Conservation (phyloP, 768 basidiomycete genomes). For the Termitomyces sp. region DNA sequence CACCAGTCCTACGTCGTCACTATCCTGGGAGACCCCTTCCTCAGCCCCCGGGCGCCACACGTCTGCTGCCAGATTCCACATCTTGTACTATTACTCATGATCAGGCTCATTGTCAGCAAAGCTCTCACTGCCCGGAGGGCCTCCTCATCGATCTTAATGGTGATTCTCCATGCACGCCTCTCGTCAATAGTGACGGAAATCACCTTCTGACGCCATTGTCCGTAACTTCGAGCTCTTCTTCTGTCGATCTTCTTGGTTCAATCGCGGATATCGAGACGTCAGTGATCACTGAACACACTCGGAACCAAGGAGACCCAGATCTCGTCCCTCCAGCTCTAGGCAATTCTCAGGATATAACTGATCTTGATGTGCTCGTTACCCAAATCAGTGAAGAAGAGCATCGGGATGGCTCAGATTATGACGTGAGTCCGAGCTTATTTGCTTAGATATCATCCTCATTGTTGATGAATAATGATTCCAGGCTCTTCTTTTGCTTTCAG, state of each 20-base stretch:
- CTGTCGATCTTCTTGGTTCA: slow-evolving; percentile 13
- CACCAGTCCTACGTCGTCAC: slow-evolving; percentile 30
- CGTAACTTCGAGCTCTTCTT: slow-evolving; percentile 12
- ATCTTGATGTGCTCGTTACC: slow-evolving; percentile 58
- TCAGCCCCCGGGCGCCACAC: slow-evolving; percentile 25
- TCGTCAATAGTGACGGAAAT: background rate
- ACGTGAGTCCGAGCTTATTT: slow-evolving; percentile 41
- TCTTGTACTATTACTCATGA: slow-evolving; percentile 24
- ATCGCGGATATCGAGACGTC: slow-evolving; percentile 10
- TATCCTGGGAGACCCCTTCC: slow-evolving; percentile 57
- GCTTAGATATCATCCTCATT: slow-evolving; percentile 12
- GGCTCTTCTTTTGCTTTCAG: slow-evolving; percentile 55
- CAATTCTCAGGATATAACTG: slow-evolving; percentile 38
- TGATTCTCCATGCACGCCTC: slow-evolving; percentile 8
- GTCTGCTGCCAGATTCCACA: slow-evolving; percentile 26
- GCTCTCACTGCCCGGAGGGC: slow-evolving; percentile 37
- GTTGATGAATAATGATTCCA: slow-evolving; percentile 17
- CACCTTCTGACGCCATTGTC: background rate
- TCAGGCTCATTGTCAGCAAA: slow-evolving; percentile 12
- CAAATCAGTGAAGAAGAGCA: slow-evolving; percentile 39
- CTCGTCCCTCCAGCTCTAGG: slow-evolving; percentile 6
- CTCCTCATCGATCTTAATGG: slow-evolving; percentile 54
- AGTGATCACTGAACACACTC: background rate
- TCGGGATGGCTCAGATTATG: slow-evolving; percentile 50
- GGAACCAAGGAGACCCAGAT: background rate